A percentile compares a stretch with the other conserved stretches of the same genome.
Conservation (phyloP, 805 yeast genomes). For the Sugiyamaella mastotermitis region DNA sequence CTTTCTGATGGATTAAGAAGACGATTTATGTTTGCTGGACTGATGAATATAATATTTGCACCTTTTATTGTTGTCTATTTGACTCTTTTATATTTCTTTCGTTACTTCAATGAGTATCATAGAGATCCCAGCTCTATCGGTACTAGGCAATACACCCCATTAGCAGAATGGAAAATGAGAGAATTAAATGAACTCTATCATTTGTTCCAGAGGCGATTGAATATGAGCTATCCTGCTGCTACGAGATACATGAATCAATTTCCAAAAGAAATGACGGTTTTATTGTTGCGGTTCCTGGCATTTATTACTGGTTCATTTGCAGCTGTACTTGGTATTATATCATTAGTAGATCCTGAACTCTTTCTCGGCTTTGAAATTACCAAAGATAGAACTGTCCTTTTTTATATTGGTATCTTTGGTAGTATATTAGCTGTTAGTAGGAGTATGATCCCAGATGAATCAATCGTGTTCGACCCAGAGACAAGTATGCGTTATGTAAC, state of each 20-base stretch:
- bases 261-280: constrained; percentile 68
- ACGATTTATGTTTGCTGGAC: constrained; percentile 81
- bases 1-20: constrained; percentile 65
- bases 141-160: constrained; percentile 84
- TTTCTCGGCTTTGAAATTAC: constrained; percentile 86
- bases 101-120: constrained; percentile 88
- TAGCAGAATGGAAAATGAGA: constrained; percentile 91
- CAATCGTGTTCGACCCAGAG: constrained; percentile 87
- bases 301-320: constrained; percentile 85
- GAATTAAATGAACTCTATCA: constrained; percentile 93
- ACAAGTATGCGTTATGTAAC: constrained; percentile 73
- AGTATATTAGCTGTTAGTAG: constrained; percentile 81
- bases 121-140: constrained; percentile 80
- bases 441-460: constrained; percentile 57
- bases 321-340: constrained; percentile 74
- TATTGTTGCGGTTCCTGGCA: constrained; percentile 52
- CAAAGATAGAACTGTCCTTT: constrained; percentile 71
- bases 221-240: constrained; percentile 72
- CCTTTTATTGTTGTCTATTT: constrained; percentile 85
- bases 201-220: constrained; percentile 72
- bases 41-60: constrained; percentile 72
- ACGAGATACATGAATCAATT: constrained; percentile 82
- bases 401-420: constrained; percentile 85
- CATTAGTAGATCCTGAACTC: constrained; percentile 81
- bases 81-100: constrained; percentile 74